Base-by-base conservation (phyloP, 2,329 filamentous ascomycete genomes). In the Pestalotiopsis sp. region DNA sequence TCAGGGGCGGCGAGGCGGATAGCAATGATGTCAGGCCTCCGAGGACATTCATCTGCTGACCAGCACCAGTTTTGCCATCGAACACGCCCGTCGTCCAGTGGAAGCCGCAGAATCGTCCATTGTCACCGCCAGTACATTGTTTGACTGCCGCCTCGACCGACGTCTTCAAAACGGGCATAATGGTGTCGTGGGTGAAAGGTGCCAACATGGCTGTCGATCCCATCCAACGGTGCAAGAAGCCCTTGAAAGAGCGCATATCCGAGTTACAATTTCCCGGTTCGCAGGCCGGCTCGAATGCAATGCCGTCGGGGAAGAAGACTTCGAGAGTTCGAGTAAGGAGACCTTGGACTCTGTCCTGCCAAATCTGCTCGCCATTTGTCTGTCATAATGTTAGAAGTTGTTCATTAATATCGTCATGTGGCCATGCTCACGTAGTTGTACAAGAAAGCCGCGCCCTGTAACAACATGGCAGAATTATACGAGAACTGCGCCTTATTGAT, bases 211-310 rank as follows among this genome's bases (percentile, higher is more conserved):
- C 85, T 1, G 86, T 83, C 24, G 85, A 83, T 3, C 87, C 83
- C 71, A 93, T 81, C 88, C 90, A 92, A 55, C 89, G 86, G 71
- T 89, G 84, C 20, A 92, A 81, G 68, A 90, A 89, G 52, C 90
- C 91, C 78, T 93, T 93, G 85, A 91, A 94, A 1, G 88, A 88
- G 68, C 88, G 79, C 83, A 94, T 92, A 73, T 95, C 93, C 61
- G 86, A 83, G 68, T 90, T 90, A 81, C 93, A 95, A 22, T 80
- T 84, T 24, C 75, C 79, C 2, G 83, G 80, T 72, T 94, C 91
- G 79, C 92, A 95, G 13, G 88, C 82, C 2, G 87, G 79, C 77
- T 95, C 92, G 67, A 81, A 88, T 72, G 92, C 88, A 71, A 91
- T 82, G 56, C 84, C 84, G 14, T 87, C 78, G 56, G 82, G 82